These are phyloP conservation scores for Schrenkiella parvula DNA, from an alignment of 345 rosid species.

Conservation along the genomic window DNA sequence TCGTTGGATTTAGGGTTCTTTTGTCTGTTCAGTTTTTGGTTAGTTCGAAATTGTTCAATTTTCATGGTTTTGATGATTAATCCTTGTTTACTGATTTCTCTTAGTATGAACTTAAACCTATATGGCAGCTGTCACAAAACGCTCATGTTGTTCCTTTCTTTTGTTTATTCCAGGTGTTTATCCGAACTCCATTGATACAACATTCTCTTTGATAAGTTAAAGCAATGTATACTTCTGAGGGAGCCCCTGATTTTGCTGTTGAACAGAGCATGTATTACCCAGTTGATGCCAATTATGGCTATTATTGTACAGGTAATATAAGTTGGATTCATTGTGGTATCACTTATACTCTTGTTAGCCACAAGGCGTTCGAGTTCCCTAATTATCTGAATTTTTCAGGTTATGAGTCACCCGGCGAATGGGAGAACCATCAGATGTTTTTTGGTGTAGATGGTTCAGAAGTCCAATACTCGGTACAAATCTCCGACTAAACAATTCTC, in stretches of 20 bases:
- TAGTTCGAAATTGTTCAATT: not conserved
- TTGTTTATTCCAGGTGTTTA: slow-evolving; percentile 44
- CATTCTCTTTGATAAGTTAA: slow-evolving; percentile 42
- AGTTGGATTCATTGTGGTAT: not conserved
- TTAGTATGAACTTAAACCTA: not conserved
- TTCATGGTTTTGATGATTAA: not conserved
- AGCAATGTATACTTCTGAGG: slow-evolving; percentile 70
- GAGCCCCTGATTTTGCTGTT: slow-evolving; percentile 60
- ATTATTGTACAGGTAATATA: slow-evolving; percentile 85
- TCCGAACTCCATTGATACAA: slow-evolving; percentile 39
- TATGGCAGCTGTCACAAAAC: not conserved
- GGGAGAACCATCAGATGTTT: slow-evolving; percentile 85
- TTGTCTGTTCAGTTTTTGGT: not conserved
- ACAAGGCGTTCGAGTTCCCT: not conserved
- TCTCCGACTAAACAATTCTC: not conserved
- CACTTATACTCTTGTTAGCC: not conserved
- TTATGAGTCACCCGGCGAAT: slow-evolving; percentile 80
- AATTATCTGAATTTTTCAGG: slow-evolving; percentile 41
- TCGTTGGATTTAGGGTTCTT: not conserved
- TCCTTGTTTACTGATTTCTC: not conserved
- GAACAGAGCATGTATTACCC: slow-evolving; percentile 85
- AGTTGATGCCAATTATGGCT: slow-evolving; percentile 66
- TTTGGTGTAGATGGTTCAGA: slow-evolving; percentile 84
- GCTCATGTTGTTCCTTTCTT: not conserved
- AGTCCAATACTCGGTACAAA: slow-evolving; percentile 60